Evolutionary conservation across 2,329 filamentous ascomycete genomes (phyloP), one percentile per base, ranked within the genome.

Genomic region (Fusarium gaditjirri): DNA sequence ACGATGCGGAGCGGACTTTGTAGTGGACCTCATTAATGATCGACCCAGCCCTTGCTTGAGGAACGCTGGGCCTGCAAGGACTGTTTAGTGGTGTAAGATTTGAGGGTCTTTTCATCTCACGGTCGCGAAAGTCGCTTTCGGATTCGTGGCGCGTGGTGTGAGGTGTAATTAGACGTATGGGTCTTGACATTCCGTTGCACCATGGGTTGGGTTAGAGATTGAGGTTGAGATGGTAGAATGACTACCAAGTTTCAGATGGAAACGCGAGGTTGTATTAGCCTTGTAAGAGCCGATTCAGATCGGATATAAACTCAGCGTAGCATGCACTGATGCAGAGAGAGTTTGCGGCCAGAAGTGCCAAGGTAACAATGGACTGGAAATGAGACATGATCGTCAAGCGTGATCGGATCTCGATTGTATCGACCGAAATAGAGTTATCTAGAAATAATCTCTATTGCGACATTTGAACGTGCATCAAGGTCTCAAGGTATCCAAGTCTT

Each of bases 361-460:
- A 54, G 63, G 47, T 61, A 52, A 42, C 36, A 58, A 50, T 31
- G 23, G n/a, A 10, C 36, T n/a, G n/a, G 54, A 53, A 62, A 35
- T 60, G 36, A 43, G 38, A 58, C 52, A 27, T 58, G 59, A 57
- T 38, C 38, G 41, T 47, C 49, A 65, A 62, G 53, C 60, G 43
- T 54, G 61, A 65, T 75, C 70, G 64, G 72, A 76, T 71, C 70
- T 71, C 70, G 63, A 70, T 76, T 76, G n/a, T 27, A 44, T 64
- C 68, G 68, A 75, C 43, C 19, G 44, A 53, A 44, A 27, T 53
- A 53, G 56, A 39, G 35, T 38, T 44, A 41, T 41, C 27, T 39
- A 31, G 33, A 55, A 55, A 61, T 57, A 21, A 27, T 19, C 43
- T 39, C 14, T 44, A 36, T 46, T 31, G 13, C 36, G 13, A 29